These are phyloP conservation scores for Hymenoscyphus salicellus DNA, from an alignment of 2,329 filamentous ascomycete genomes.

Conservation along the genomic window DNA sequence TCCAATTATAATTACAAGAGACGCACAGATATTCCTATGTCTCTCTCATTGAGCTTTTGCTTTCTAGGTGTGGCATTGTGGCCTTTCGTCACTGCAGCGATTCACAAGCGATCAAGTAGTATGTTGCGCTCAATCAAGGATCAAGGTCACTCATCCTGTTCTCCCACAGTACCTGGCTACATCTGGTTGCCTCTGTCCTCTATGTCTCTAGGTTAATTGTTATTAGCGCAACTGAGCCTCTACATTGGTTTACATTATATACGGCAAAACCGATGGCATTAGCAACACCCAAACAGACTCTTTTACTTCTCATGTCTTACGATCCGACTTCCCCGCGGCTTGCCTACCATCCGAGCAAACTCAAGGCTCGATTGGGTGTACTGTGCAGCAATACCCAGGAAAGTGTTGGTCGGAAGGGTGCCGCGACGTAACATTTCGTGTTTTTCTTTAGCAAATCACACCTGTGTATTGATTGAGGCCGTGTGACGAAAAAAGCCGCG, in stretches of 20 bases:
- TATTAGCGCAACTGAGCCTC: background rate
- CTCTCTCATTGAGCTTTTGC: background rate
- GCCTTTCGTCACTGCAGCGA: background rate
- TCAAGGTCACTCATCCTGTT: background rate
- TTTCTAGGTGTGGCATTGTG: background rate
- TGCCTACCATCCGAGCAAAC: no score
- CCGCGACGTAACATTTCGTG: no score
- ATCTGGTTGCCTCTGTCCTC: background rate
- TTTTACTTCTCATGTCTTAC: background rate
- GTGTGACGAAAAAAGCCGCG: no score
- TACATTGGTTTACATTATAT: background rate
- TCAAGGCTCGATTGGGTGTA: no score
- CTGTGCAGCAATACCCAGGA: no score
- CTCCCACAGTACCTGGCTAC: background rate
- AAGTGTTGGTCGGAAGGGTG: no score
- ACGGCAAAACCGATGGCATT: background rate
- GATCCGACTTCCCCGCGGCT: background rate
- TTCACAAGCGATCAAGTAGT: background rate
- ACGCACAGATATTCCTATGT: background rate
- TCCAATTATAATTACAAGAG: background rate
- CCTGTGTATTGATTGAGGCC: no score
- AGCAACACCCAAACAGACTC: background rate
- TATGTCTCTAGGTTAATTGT: background rate
- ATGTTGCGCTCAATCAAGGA: background rate
- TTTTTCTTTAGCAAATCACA: no score